Percentiles rank a stretch among this genome's conserved stretches.
phyloP scores from a whole-genome alignment of 176 grass and related monocot genomes.

The Oryza australiensis region DNA sequence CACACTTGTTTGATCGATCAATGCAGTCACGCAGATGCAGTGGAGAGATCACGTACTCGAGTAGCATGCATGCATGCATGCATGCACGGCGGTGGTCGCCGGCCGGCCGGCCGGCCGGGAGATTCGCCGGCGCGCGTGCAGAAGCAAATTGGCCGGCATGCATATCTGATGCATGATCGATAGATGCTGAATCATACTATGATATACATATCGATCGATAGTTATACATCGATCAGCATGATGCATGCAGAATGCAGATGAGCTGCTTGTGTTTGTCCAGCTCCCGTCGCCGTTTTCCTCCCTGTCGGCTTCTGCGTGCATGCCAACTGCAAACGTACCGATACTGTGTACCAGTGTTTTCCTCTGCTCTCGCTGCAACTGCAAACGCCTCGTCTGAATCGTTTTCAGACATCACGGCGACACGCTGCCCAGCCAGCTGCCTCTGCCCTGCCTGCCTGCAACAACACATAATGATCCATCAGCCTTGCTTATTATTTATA shows the following conservation, averaged over 20 bases:
- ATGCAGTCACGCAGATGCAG: too few relatives aligned
- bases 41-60: too few relatives aligned
- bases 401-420: background rate
- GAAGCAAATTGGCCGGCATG: too few relatives aligned
- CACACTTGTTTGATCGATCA: too few relatives aligned
- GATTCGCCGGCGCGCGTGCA: background rate
- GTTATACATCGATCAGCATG: background rate
- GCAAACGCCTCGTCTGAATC: background rate
- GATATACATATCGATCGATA: too few relatives aligned
- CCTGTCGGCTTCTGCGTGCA: background rate
- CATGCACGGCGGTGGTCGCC: background rate
- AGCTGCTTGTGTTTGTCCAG: conserved; percentile 34
- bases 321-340: background rate
- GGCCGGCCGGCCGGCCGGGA: background rate
- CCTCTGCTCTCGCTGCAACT: background rate
- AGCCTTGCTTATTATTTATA: too few relatives aligned
- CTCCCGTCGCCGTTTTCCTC: conserved; percentile 28
- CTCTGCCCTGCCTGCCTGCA: background rate
- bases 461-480: too few relatives aligned
- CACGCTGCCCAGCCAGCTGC: background rate
- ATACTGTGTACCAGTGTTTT: background rate
- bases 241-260: too few relatives aligned
- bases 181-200: too few relatives aligned
- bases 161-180: too few relatives aligned
- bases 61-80: too few relatives aligned